phyloP scores from a whole-genome alignment of 306 rosid species.

The Sindora glabra region DNA sequence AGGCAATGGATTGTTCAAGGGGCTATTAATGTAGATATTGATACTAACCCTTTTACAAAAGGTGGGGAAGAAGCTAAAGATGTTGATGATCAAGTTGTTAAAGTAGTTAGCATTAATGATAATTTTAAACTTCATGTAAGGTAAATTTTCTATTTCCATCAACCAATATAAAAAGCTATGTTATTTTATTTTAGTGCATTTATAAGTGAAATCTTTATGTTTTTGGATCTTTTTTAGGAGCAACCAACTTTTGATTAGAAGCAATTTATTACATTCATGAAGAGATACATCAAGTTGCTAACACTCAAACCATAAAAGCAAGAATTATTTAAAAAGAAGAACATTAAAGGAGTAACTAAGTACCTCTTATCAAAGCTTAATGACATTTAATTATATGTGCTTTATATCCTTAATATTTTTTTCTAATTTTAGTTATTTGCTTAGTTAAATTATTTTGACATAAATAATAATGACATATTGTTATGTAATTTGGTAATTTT shows the following conservation, averaged over 20 bases:
- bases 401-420: too few relatives aligned
- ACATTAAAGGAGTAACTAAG: conserved; percentile 51
- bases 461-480: background rate
- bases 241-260: conserved; percentile 55
- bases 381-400: conserved; percentile 46
- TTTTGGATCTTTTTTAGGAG: conserved; percentile 29
- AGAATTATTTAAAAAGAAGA: conserved; percentile 39
- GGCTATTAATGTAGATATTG: conserved; percentile 69
- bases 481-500: conserved; percentile 42
- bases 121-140: conserved; percentile 27
- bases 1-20: conserved; percentile 82
- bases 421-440: background rate
- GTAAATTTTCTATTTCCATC: too few relatives aligned
- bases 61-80: conserved; percentile 64
- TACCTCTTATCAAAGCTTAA: conserved; percentile 37
- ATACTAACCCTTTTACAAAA: conserved; percentile 94
- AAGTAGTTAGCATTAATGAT: conserved; percentile 36
- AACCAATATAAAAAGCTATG: too few relatives aligned
- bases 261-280: conserved; percentile 34
- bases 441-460: background rate
- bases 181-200: too few relatives aligned
- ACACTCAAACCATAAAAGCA: conserved; percentile 28
- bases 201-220: too few relatives aligned
- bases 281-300: conserved; percentile 41
- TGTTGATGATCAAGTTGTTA: conserved; percentile 54